phyloP scores from a whole-genome alignment of 805 yeast genomes.

The Cyberlindnera lachancei region DNA sequence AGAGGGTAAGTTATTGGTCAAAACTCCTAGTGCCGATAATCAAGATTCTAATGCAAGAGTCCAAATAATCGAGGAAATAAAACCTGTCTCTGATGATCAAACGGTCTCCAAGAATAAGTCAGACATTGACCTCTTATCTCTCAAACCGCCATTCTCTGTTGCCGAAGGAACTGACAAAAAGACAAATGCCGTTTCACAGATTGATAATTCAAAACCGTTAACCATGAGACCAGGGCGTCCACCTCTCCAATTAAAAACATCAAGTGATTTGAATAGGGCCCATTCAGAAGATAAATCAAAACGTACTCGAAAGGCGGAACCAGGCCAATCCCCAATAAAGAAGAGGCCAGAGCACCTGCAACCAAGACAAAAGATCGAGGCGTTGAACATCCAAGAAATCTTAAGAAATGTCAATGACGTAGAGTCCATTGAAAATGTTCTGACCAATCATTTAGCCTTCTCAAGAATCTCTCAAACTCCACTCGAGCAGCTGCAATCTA shows the following conservation, averaged over 20 bases:
- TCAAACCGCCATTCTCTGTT: slow-evolving; percentile 7
- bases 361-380: slow-evolving; percentile 21
- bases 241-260: slow-evolving; percentile 12
- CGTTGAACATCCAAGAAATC: slow-evolving; percentile 23
- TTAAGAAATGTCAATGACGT: slow-evolving; percentile 32
- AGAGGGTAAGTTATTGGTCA: slow-evolving; percentile 2
- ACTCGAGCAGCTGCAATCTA: slow-evolving; percentile 56
- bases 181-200: not conserved
- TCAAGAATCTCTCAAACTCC: slow-evolving; percentile 87
- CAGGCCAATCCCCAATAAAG: slow-evolving; percentile 24
- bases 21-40: too few relatives aligned
- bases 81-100: not conserved
- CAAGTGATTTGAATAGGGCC: slow-evolving; percentile 14
- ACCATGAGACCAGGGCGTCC: slow-evolving; percentile 3
- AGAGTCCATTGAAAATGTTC: slow-evolving; percentile 51
- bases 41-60: too few relatives aligned
- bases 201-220: slow-evolving; percentile 4
- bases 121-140: too few relatives aligned
- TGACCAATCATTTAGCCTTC: slow-evolving; percentile 83
- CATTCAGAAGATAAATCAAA: slow-evolving; percentile 5
- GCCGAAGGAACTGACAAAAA: slow-evolving; percentile 2
- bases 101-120: slow-evolving; percentile 6
- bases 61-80: too few relatives aligned
- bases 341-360: slow-evolving; percentile 17
- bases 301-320: slow-evolving; percentile 24